A percentile compares a stretch with the other conserved stretches of the same genome.
Conservation (phyloP, 305 asterid species). For the Fraxinus xanthoxyloides region DNA sequence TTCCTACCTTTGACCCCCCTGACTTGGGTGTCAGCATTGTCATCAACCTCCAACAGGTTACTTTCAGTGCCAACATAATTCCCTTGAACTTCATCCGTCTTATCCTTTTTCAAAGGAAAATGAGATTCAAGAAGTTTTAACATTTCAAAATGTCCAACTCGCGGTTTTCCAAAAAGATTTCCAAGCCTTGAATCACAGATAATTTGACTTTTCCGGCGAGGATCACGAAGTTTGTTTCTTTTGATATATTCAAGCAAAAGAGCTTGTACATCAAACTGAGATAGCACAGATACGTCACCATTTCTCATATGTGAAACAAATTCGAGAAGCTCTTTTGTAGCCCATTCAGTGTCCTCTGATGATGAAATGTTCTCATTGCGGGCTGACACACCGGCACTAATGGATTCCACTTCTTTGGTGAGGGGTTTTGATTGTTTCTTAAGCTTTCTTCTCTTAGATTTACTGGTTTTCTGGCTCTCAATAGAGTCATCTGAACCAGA, state of each 20-base stretch:
- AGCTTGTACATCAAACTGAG: slow-evolving; percentile 94
- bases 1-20: slow-evolving; percentile 72
- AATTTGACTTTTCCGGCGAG: slow-evolving; percentile 88
- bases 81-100: slow-evolving; percentile 73
- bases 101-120: slow-evolving; percentile 75
- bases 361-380: slow-evolving; percentile 36
- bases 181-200: slow-evolving; percentile 85
- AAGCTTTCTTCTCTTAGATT: slow-evolving; percentile 62
- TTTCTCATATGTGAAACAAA: slow-evolving; percentile 91
- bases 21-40: slow-evolving; percentile 42
- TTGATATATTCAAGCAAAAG: slow-evolving; percentile 90
- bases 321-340: slow-evolving; percentile 87
- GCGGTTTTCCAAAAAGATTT: slow-evolving; percentile 86
- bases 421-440: slow-evolving; percentile 55
- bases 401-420: slow-evolving; percentile 37
- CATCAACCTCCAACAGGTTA: slow-evolving; percentile 62
- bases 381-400: slow-evolving; percentile 28
- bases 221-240: slow-evolving; percentile 90
- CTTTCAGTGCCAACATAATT: slow-evolving; percentile 89
- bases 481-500: slow-evolving; percentile 61
- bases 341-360: slow-evolving; percentile 68
- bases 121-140: slow-evolving; percentile 97
- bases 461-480: slow-evolving; percentile 55
- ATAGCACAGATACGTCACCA: slow-evolving; percentile 69
- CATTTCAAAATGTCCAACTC: slow-evolving; percentile 99